Evolutionary conservation across 257 asterid genomes (phyloP), one percentile per base, ranked within the genome.

Genomic region (Ilex asprella): DNA sequence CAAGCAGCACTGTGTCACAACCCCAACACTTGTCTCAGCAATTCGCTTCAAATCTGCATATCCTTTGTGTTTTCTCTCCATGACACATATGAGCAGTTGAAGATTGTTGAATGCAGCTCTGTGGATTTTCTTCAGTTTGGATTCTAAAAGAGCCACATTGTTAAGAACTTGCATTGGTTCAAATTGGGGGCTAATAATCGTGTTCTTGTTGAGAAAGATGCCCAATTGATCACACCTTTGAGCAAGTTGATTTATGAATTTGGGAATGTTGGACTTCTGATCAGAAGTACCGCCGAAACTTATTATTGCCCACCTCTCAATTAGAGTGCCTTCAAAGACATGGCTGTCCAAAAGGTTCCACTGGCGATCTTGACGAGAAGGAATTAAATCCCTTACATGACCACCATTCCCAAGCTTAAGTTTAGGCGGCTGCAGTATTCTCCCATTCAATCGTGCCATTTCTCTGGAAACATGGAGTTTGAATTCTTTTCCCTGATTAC

Each of bases 41-140:
- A 93, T 87, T 56, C 99, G 76, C 62, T 93, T 93, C 79, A 93
- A 77, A 68, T 93, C 99, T 0, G 86, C 99, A 3, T 93, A 93
- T 6, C 99, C 99, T 76, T 79, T 87, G 82, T 93, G 99, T 64
- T 89, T 93, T 68, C 71, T 84, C 80, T 93, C 99, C 99, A 93
- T 93, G 14, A 93, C 90, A 60, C 97, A 89, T 16, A 93, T 68
- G n/a, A 93, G 86, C 16, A 93, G 87, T 68, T 89, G 97, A 63
- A 89, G 94, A 71, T 82, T 76, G 80, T 75, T 71, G 15, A 29
- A 68, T 29, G 96, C 75, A 49, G 91, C 81, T 47, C 71, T 70
- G 21, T 84, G 84, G 30, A 93, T 82, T 61, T 74, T 82, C 69
- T 72, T 76, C 66, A 93, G 97, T 59, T 82, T 93, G 5, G 88